Base-by-base conservation (phyloP, 164 flowering plant genomes). In the Aristolochia contorta region DNA sequence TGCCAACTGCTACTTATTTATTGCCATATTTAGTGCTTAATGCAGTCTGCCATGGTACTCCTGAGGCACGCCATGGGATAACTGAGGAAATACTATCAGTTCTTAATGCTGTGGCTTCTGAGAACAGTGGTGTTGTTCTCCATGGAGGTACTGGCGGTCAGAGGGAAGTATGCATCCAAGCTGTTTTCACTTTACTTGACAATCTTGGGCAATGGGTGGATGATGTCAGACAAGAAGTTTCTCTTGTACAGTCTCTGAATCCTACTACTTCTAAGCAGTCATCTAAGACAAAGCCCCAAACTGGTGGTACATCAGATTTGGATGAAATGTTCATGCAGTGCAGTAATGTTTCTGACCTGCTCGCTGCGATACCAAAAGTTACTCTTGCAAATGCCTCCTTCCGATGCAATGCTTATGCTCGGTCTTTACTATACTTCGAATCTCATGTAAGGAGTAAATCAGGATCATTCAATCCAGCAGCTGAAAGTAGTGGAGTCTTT, bases 201-300 rank as follows among this genome's bases (percentile, higher is more conserved):
- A 94, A 87, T 82, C 88, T 94, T 51, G 99, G 97, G 25, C 99
- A 94, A 66, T 94, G 99, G 99, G 91, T 79, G 69, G 99, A 94
- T 79, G 97, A 94, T 70, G 81, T 84, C 30, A 78, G 84, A 62
- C 94, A 90, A 63, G 96, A 84, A 58, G 67, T 86, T 47, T 84
- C 97, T 69, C 89, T 91, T 78, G 85, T 93, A 21, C 85, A 82
- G 56, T 83, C 95, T 68, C 61, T 79, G 60, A 82, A 66, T 47
- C 41, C 78, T 56, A 66, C 74, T 16, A 60, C 71, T 52, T 74
- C 87, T 23, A 87, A 76, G 76, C 85, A 83, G 48, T 64, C 71
- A 21, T 71, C 74, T 43, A 92, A 79, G 69, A 55, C 67, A 46
- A 81, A 70, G 70, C 77, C 68, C 65, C 75, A 69, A 69, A 70